phyloP scores from a whole-genome alignment of 768 basidiomycete genomes.

The Lactarius hengduanensis region DNA sequence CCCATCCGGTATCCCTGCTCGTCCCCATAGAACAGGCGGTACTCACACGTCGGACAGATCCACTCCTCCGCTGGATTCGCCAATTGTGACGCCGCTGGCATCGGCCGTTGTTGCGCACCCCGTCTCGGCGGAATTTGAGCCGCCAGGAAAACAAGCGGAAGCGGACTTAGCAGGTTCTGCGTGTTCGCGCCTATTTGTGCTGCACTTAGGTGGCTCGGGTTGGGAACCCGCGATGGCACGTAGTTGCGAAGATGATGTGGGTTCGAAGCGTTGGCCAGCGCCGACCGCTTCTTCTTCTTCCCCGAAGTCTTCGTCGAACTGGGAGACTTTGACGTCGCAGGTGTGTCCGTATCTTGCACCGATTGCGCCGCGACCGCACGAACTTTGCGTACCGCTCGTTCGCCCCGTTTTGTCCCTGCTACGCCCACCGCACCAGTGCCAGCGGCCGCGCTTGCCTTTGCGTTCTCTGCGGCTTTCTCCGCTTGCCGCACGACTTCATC shows the following conservation, averaged over 20 bases:
- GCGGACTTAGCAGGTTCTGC: slow-evolving; percentile 55
- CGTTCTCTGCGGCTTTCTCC: slow-evolving; percentile 48
- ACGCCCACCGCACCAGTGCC: slow-evolving; percentile 32
- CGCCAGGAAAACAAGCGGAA: slow-evolving; percentile 63
- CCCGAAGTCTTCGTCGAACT: slow-evolving; percentile 34
- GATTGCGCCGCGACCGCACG: slow-evolving; percentile 27
- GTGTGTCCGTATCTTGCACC: slow-evolving; percentile 40
- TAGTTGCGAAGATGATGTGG: slow-evolving; percentile 96
- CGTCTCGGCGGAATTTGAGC: slow-evolving; percentile 61
- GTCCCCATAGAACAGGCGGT: slow-evolving; percentile 87
- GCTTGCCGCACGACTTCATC: slow-evolving; percentile 71
- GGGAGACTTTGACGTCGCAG: slow-evolving; percentile 31
- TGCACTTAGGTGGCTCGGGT: slow-evolving; percentile 38
- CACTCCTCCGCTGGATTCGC: slow-evolving; percentile 78
- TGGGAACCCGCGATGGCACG: slow-evolving; percentile 77
- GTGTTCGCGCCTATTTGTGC: slow-evolving; percentile 43
- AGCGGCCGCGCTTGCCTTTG: slow-evolving; percentile 48
- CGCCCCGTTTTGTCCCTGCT: slow-evolving; percentile 33
- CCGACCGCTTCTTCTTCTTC: slow-evolving; percentile 95
- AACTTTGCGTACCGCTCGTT: slow-evolving; percentile 22
- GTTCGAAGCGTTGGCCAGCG: slow-evolving; percentile 89
- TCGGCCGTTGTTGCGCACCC: slow-evolving; percentile 32
- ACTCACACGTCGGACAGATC: slow-evolving; percentile 95
- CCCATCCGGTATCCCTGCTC: slow-evolving; percentile 62
- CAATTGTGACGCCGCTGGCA: slow-evolving; percentile 38